A percentile compares a stretch with the other conserved stretches of the same genome.
Conservation (phyloP, 352 stramenopile species). For the Globisporangium cederbergense region DNA sequence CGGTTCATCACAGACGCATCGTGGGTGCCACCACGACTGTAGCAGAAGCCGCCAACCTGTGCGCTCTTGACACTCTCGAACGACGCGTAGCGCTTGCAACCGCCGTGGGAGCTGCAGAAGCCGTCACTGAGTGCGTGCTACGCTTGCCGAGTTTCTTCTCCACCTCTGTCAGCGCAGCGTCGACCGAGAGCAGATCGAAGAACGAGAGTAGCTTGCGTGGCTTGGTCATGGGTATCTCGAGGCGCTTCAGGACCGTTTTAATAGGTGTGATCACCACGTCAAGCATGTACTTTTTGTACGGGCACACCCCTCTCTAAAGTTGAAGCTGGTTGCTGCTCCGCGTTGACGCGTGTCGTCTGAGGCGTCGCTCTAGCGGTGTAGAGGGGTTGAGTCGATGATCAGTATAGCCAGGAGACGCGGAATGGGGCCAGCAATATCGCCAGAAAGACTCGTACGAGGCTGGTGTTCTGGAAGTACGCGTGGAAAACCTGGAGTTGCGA, state of each 20-base stretch:
- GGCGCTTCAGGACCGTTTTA: constrained; percentile 20
- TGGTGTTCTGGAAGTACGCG: neutral
- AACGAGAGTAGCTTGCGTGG: constrained; percentile 43
- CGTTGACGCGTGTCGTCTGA: neutral
- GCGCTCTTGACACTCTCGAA: constrained; percentile 59
- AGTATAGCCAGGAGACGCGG: neutral
- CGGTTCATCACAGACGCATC: too few species aligned
- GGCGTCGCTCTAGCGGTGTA: neutral
- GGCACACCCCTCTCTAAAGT: neutral
- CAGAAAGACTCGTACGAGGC: neutral
- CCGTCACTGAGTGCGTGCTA: constrained; percentile 42
- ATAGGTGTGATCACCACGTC: constrained; percentile 32
- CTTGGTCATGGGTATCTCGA: constrained; percentile 21
- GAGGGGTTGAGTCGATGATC: constrained; percentile 8
- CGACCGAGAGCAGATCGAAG: constrained; percentile 46
- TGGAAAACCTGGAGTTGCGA: neutral
- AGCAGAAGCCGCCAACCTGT: constrained; percentile 74
- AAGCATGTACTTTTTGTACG: constrained; percentile 23
- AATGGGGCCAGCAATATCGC: constrained; percentile 5
- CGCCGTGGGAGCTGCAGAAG: constrained; percentile 73
- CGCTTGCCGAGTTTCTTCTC: constrained; percentile 7
- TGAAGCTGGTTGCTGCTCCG: too few species aligned
- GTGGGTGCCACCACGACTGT: constrained; percentile 55
- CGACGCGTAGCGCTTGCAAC: constrained; percentile 70
- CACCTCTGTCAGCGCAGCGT: constrained; percentile 11